Evolutionary conservation across 345 rosid genomes (phyloP).

Genomic region (Carallia pectinifolia): DNA sequence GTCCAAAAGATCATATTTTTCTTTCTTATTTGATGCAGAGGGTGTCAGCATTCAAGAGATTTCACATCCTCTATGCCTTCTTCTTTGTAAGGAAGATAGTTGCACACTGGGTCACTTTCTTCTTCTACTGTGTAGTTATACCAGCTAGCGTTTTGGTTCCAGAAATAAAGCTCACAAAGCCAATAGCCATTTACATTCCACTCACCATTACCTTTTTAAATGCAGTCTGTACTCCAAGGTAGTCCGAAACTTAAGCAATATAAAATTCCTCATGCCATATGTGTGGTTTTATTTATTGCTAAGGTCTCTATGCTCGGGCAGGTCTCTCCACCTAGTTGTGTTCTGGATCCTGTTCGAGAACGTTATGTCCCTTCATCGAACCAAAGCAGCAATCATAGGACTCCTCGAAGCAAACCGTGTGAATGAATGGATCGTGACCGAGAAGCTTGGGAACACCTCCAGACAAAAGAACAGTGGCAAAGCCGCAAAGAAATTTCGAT

Average conservation of each 20-base stretch:
- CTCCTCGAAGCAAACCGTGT: constrained; percentile 48
- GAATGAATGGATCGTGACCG: constrained; percentile 55
- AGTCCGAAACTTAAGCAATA: constrained; percentile 1
- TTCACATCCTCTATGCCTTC: constrained; percentile 47
- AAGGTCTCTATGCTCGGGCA: constrained; percentile 5
- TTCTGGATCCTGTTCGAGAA: constrained; percentile 57
- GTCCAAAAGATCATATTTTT: not conserved
- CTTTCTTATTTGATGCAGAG: constrained; percentile 21
- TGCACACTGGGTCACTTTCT: constrained; percentile 48
- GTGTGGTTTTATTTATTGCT: not conserved
- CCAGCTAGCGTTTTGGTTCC: constrained; percentile 51
- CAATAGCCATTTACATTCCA: constrained; percentile 48
- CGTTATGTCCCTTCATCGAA: constrained; percentile 47
- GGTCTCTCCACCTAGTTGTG: constrained; percentile 51
- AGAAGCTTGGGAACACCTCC: constrained; percentile 31
- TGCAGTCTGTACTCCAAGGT: constrained; percentile 50
- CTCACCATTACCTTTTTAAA: constrained; percentile 47
- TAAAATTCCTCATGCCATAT: not conserved
- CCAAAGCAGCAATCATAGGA: constrained; percentile 51
- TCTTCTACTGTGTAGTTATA: constrained; percentile 52
- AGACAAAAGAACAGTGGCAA: constrained; percentile 35
- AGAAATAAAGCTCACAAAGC: constrained; percentile 43
- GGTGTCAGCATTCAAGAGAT: constrained; percentile 49
- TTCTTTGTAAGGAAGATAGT: constrained; percentile 50
- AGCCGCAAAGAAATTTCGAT: constrained; percentile 11